Percentiles rank a stretch among this genome's conserved stretches.
Conservation (phyloP, 345 rosid species). For the Hevea brasiliensis region DNA sequence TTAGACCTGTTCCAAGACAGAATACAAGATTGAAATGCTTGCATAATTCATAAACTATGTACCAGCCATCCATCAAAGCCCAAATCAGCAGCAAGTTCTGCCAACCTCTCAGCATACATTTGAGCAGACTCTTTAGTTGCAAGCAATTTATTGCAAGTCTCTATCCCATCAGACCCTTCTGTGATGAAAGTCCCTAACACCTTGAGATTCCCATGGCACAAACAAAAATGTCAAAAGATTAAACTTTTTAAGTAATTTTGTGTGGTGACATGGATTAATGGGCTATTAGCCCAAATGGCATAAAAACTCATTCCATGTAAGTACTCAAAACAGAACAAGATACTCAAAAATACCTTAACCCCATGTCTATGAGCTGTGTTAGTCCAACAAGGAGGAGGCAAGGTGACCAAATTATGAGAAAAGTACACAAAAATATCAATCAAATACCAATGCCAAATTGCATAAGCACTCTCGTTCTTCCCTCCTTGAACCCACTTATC, state of each 20-base stretch:
- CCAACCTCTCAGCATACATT: slow-evolving; percentile 66
- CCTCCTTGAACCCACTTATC: slow-evolving; percentile 95
- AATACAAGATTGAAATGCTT: neutral
- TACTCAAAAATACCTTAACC: slow-evolving; percentile 85
- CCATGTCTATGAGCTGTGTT: slow-evolving; percentile 91
- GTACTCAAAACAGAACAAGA: no score
- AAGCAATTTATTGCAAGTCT: slow-evolving; percentile 54
- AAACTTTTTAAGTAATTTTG: no score
- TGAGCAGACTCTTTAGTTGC: slow-evolving; percentile 68
- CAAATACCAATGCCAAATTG: slow-evolving; percentile 89
- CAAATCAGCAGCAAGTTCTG: slow-evolving; percentile 61
- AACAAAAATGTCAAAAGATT: no score
- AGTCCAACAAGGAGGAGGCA: slow-evolving; percentile 94
- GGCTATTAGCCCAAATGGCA: no score
- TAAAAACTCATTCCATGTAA: neutral
- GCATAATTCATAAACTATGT: neutral
- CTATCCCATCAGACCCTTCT: slow-evolving; percentile 79
- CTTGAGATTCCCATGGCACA: slow-evolving; percentile 31
- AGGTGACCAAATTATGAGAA: slow-evolving; percentile 66
- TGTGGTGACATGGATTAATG: no score
- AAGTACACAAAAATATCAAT: slow-evolving; percentile 84
- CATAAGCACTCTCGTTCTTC: slow-evolving; percentile 49
- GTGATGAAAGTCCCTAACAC: slow-evolving; percentile 85
- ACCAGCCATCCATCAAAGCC: slow-evolving; percentile 98
- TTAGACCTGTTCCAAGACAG: neutral